Base-by-base conservation (phyloP, 2,329 filamentous ascomycete genomes). In the Rosellinia necatrix region DNA sequence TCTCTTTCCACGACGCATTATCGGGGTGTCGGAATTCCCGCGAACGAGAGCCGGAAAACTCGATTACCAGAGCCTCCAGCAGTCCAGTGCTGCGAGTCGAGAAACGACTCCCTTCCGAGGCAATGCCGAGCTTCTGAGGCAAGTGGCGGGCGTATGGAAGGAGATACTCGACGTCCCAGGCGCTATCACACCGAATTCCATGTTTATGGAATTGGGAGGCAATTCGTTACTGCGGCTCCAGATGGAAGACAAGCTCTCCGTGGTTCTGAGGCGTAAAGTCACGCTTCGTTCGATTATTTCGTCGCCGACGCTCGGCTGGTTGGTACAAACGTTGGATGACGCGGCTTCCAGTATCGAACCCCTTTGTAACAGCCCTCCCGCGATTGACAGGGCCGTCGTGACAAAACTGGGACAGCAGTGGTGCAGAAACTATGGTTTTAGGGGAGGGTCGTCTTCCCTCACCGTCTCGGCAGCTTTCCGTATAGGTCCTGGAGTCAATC, bases 31-130 rank as follows among this genome's bases (percentile, higher is more conserved):
- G n/a, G 24, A 43, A 34, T 56, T 56, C 21, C 53, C 53, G 6
- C 27, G 22, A 25, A 56, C 54, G 2, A 22, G 22, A 9, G 43
- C 48, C 9, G 54, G 54, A 8, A 57, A 57, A 9, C 12, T 57
- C 21, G 54, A 57, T 17, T 58, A 53, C 21, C 40, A 46, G 24
- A 32, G 27, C 21, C 32, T 53, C 6, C 17, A 17, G 7, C 17
- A 8, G 2, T 12, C 24, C 13, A 6, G 12, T 12, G 8, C 19
- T 24, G 12, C 13, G 5, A 10, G 12, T 3, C 6, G 19, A 24
- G 37, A 40, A 24, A 40, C 24, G 12, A n/a, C 6, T 2, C 21
- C 24, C 12, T 21, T 5, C 1, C n/a, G 15, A 32, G 30, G 30
- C 12, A n/a, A 32, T 32, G 12, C 29, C 46, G 24, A 49, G 15